phyloP scores from a whole-genome alignment of 1,284 basidiomycete species.

The Apiotrichum akiyoshidainum region DNA sequence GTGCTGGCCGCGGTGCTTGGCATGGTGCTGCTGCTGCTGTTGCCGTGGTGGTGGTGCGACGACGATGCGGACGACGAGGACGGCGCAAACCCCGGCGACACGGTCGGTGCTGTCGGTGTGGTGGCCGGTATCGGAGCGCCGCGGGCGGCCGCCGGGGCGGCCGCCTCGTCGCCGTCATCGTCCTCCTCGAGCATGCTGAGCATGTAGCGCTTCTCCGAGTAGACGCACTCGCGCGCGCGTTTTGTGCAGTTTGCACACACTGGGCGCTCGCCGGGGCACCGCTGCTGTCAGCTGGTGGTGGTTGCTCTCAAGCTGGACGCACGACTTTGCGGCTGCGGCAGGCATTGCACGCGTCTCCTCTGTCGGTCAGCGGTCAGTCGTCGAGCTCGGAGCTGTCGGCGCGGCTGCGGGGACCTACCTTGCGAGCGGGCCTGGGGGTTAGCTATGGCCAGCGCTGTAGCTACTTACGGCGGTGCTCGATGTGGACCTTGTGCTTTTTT shows the following conservation, averaged over 20 bases:
- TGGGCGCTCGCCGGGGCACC: constrained; percentile 22
- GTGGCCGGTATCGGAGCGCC: neutral
- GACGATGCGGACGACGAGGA: too few relatives aligned
- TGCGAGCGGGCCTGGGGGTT: constrained; percentile 4
- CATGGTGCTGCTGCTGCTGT: neutral
- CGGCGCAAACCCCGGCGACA: neutral
- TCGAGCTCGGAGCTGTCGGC: neutral
- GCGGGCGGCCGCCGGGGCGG: constrained; percentile 11
- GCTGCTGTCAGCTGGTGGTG: constrained; percentile 1
- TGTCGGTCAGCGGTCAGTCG: neutral
- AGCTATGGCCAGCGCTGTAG: neutral
- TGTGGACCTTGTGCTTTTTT: too few relatives aligned
- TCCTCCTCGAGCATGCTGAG: neutral
- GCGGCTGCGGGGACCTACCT: too few relatives aligned
- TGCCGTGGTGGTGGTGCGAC: neutral
- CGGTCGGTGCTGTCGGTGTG: neutral
- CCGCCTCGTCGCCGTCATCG: neutral
- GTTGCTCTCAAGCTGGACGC: neutral
- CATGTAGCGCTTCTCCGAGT: constrained; percentile 11
- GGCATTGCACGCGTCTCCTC: constrained; percentile 5
- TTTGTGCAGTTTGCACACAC: constrained; percentile 18
- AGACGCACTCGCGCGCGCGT: constrained; percentile 16
- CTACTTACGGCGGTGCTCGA: too few relatives aligned
- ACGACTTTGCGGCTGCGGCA: constrained; percentile 7
- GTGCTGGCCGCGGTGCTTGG: too few relatives aligned